A percentile compares a stretch with the other conserved stretches of the same genome.
These are phyloP conservation scores for Fusarium marasasianum DNA, from an alignment of 2,329 filamentous ascomycete genomes.

Conservation along the genomic window DNA sequence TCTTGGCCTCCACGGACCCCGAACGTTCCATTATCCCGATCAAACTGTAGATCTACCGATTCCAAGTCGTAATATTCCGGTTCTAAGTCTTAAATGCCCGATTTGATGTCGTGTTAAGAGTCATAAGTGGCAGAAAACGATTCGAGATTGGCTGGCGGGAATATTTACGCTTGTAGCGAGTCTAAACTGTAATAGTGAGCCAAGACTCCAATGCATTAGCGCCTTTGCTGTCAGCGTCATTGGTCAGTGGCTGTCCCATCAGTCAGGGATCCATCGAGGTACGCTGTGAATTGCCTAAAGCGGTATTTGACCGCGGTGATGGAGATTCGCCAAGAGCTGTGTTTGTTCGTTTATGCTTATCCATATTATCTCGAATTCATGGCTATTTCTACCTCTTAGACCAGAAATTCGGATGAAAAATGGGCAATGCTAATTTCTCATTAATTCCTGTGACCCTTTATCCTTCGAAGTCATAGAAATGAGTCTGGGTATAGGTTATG, in stretches of 20 bases:
- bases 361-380: not conserved
- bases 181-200: conserved; percentile 2
- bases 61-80: not conserved
- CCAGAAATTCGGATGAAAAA: too few relatives aligned
- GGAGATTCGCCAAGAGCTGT: not conserved
- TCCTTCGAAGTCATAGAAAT: not conserved
- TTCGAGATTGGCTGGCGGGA: not conserved
- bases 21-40: not conserved
- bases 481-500: not conserved
- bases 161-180: not conserved
- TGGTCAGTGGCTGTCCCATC: not conserved
- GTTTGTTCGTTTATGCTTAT: not conserved
- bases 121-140: not conserved
- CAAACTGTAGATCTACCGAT: not conserved
- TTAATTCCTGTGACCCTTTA: not conserved
- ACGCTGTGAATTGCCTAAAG: conserved; percentile 6
- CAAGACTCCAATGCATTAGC: conserved; percentile 11
- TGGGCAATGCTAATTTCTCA: not conserved
- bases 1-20: conserved; percentile 1
- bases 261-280: not conserved
- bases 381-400: not conserved
- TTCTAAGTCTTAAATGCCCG: conserved; percentile 4
- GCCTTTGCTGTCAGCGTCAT: not conserved
- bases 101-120: not conserved
- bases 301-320: conserved; percentile 1